phyloP scores from a whole-genome alignment of 1,139 yeast species.

The Magnusiomyces magnusii region DNA sequence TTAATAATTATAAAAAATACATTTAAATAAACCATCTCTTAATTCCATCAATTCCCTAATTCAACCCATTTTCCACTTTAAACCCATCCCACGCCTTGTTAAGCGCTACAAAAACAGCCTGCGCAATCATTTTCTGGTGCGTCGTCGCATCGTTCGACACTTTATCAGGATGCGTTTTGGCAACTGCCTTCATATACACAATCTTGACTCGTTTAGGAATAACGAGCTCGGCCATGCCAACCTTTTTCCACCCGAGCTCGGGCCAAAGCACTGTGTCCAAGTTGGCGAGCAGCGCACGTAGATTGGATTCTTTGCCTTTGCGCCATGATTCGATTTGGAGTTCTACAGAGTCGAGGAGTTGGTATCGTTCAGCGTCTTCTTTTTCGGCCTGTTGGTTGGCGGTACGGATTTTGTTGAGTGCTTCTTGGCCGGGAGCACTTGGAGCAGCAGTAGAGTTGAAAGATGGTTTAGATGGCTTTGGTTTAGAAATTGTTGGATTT shows the following conservation, averaged over 20 bases:
- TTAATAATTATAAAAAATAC: too few species aligned
- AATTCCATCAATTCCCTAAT: too few species aligned
- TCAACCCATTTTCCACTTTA: conserved; percentile 48
- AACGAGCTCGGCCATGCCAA: conserved; percentile 67
- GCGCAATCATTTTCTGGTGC: conserved; percentile 80
- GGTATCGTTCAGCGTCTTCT: conserved; percentile 49
- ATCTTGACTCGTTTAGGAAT: conserved; percentile 88
- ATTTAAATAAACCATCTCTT: too few species aligned
- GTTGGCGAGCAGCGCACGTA: conserved; percentile 64
- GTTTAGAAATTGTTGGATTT: conserved; percentile 20
- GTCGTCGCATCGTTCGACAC: conserved; percentile 46
- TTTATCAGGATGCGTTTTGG: conserved; percentile 93
- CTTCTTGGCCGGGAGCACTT: conserved; percentile 36
- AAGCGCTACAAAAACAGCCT: conserved; percentile 72
- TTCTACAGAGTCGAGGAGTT: conserved; percentile 55
- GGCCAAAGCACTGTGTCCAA: conserved; percentile 60
- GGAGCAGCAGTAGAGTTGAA: conserved; percentile 18
- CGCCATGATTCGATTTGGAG: conserved; percentile 54
- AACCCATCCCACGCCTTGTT: conserved; percentile 91
- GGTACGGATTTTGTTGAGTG: conserved; percentile 41
- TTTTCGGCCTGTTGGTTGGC: conserved; percentile 43
- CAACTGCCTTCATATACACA: conserved; percentile 84
- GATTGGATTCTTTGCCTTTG: conserved; percentile 64
- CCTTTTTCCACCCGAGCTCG: conserved; percentile 52
- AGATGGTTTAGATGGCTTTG: conserved; percentile 21